These are phyloP conservation scores for Metschnikowia similis DNA, from an alignment of 805 yeast species.

Conservation along the genomic window DNA sequence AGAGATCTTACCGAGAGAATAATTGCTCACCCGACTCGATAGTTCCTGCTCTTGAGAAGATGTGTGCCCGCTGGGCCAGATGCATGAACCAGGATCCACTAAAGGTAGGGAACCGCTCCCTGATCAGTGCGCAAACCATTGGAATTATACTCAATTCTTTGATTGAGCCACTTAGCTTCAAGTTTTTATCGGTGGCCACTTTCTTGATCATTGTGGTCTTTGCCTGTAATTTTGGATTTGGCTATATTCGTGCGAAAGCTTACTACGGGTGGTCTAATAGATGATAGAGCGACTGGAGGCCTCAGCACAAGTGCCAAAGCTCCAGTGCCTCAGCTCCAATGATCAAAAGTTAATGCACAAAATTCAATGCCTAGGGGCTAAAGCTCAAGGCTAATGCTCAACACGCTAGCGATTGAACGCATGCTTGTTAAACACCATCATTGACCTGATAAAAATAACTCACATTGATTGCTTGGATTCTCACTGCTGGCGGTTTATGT, in stretches of 20 bases:
- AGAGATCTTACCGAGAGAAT: conserved; percentile 49
- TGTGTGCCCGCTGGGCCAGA: conserved; percentile 58
- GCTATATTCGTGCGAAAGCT: conserved; percentile 56
- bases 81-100: conserved; percentile 62
- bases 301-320: background rate
- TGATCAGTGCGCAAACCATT: conserved; percentile 56
- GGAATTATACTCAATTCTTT: conserved; percentile 60
- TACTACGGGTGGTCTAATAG: conserved; percentile 34
- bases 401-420: too few relatives aligned
- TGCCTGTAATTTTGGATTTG: conserved; percentile 60
- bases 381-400: too few relatives aligned
- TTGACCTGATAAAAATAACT: too few relatives aligned
- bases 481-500: background rate
- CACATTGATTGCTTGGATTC: background rate
- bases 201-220: conserved; percentile 45
- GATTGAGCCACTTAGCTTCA: conserved; percentile 63
- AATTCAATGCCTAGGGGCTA: too few relatives aligned
- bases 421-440: too few relatives aligned
- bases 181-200: conserved; percentile 47
- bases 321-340: too few relatives aligned
- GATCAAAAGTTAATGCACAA: too few relatives aligned
- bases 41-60: conserved; percentile 54
- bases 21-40: conserved; percentile 52
- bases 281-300: background rate
- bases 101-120: conserved; percentile 45